phyloP scores from a whole-genome alignment of 2,329 filamentous ascomycete species.

The Hortaea werneckii region DNA sequence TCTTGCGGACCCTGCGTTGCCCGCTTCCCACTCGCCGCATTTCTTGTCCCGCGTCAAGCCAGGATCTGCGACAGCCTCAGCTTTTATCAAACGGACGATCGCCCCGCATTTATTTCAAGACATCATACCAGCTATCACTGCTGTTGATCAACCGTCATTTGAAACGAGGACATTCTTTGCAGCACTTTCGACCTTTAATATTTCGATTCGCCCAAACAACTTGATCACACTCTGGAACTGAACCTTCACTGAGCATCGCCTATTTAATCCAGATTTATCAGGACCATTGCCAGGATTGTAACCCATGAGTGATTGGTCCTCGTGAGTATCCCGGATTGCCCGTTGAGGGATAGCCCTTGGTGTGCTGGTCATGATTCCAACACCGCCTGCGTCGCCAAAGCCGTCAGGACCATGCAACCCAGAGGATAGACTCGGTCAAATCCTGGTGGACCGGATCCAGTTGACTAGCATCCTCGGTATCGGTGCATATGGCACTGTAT shows the following conservation, averaged over 20 bases:
- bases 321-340: background rate
- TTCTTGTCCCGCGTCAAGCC: background rate
- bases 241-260: too few relatives aligned
- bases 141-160: background rate
- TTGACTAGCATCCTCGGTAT: slow-evolving; percentile 79
- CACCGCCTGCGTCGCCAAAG: slow-evolving; percentile 40
- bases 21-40: background rate
- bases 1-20: background rate
- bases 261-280: too few relatives aligned
- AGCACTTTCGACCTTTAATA: too few relatives aligned
- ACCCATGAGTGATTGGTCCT: background rate
- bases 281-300: too few relatives aligned
- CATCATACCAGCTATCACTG: slow-evolving; percentile 10
- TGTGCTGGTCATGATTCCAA: slow-evolving; percentile 23
- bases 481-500: slow-evolving; percentile 94
- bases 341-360: background rate
- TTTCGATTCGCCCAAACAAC: too few relatives aligned
- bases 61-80: background rate
- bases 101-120: slow-evolving; percentile 16
- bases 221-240: too few relatives aligned
- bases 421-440: slow-evolving; percentile 75
- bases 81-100: slow-evolving; percentile 7
- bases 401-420: slow-evolving; percentile 39
- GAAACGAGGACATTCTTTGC: background rate
- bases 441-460: slow-evolving; percentile 74